phyloP scores from a whole-genome alignment of 2,329 filamentous ascomycete genomes.

The Fusarium lateritium region DNA sequence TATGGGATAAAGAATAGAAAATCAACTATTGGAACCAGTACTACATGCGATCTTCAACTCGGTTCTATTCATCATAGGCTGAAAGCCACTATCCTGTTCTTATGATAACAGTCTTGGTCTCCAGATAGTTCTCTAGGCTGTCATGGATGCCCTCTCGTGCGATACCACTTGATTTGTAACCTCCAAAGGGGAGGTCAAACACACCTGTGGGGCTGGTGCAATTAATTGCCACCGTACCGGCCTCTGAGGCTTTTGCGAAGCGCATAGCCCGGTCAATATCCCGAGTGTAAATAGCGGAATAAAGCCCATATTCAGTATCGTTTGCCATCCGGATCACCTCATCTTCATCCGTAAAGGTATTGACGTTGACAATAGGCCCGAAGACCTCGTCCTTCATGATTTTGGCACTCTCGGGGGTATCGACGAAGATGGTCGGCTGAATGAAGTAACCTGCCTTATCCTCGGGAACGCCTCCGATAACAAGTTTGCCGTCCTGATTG shows the following conservation, averaged over 20 bases:
- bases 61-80: no score
- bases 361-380: constrained; percentile 73
- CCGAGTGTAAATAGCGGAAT: constrained; percentile 69
- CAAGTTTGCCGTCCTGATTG: constrained; percentile 1
- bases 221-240: constrained; percentile 73
- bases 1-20: no score
- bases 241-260: constrained; percentile 67
- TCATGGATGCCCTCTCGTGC: constrained; percentile 16
- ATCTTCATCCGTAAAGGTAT: constrained; percentile 55
- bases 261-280: constrained; percentile 63
- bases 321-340: constrained; percentile 53
- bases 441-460: constrained; percentile 14
- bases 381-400: constrained; percentile 75
- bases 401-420: constrained; percentile 48
- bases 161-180: constrained; percentile 10
- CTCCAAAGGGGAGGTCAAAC: constrained; percentile 23
- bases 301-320: constrained; percentile 68
- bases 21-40: no score
- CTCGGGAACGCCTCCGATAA: constrained; percentile 7
- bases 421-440: constrained; percentile 23
- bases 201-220: constrained; percentile 49
- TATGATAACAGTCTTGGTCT: constrained; percentile 29
- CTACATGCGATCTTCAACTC: no score
- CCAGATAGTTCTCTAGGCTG: constrained; percentile 26
- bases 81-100: neutral